phyloP scores from a whole-genome alignment of 257 asterid species.

The Nemophila menziesii region DNA sequence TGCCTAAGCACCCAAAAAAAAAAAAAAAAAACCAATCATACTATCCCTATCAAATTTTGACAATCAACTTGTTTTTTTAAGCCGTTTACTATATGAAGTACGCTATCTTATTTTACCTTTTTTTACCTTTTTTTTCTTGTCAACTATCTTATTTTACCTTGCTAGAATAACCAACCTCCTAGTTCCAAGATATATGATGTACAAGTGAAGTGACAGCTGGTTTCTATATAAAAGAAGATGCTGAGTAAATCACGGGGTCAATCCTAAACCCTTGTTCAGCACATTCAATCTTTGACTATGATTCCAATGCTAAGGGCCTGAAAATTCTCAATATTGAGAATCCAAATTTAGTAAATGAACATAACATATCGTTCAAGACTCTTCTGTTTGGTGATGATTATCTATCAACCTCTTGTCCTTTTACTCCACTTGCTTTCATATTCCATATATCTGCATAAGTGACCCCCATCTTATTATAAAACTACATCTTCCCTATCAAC shows the following conservation, averaged over 20 bases:
- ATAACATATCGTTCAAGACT: background rate
- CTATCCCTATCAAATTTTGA: no score
- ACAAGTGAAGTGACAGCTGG: no score
- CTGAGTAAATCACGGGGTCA: background rate
- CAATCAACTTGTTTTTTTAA: no score
- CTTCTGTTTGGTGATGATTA: conserved; percentile 16
- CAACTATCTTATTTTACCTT: no score
- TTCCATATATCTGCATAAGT: conserved; percentile 6
- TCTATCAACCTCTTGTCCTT: conserved; percentile 6
- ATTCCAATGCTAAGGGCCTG: background rate
- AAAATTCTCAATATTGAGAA: background rate
- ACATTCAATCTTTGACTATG: background rate
- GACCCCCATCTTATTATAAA: conserved; percentile 8
- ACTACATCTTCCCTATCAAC: background rate
- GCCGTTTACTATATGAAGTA: no score
- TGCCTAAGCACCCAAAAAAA: no score
- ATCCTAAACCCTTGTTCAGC: background rate
- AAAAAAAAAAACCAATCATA: no score
- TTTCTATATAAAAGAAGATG: background rate
- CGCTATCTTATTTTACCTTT: no score
- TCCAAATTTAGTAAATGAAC: background rate
- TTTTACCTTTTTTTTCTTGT: no score
- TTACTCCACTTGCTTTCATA: conserved; percentile 8
- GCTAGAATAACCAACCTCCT: no score
- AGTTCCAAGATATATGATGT: no score